These are phyloP conservation scores for Collybia sordida DNA, from an alignment of 768 basidiomycete species.

Conservation along the genomic window DNA sequence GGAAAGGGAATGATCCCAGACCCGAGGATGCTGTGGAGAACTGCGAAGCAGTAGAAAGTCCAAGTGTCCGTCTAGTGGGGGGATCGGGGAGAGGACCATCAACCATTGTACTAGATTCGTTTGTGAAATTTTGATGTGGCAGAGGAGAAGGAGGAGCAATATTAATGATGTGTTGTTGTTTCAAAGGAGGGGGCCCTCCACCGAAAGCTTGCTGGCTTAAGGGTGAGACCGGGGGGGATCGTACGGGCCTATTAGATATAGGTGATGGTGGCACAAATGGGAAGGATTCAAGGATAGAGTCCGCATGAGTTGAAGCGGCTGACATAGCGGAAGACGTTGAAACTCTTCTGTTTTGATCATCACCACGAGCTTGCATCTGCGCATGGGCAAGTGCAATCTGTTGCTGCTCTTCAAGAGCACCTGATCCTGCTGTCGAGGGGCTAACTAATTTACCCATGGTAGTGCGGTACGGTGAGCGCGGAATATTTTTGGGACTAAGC, in stretches of 20 bases:
- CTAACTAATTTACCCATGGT: slow-evolving; percentile 64
- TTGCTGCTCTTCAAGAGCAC: slow-evolving; percentile 64
- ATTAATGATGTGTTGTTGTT: slow-evolving; percentile 45
- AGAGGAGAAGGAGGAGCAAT: slow-evolving; percentile 55
- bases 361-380: slow-evolving; percentile 56
- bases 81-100: slow-evolving; percentile 44
- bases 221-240: slow-evolving; percentile 76
- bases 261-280: slow-evolving; percentile 90
- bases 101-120: slow-evolving; percentile 19
- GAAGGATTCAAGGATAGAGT: slow-evolving; percentile 85
- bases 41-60: slow-evolving; percentile 75
- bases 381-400: slow-evolving; percentile 59
- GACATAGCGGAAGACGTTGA: slow-evolving; percentile 70
- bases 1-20: slow-evolving; percentile 85
- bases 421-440: slow-evolving; percentile 32
- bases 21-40: slow-evolving; percentile 77
- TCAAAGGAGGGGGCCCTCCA: slow-evolving; percentile 49
- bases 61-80: slow-evolving; percentile 60
- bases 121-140: slow-evolving; percentile 44
- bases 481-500: slow-evolving; percentile 30
- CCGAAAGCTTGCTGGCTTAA: slow-evolving; percentile 57
- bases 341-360: slow-evolving; percentile 47
- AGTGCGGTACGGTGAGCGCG: slow-evolving; percentile 53
- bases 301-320: slow-evolving; percentile 69
- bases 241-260: slow-evolving; percentile 76